Percentiles rank a stretch among this genome's conserved stretches.
These are phyloP conservation scores for Porpolomopsis calyptriformis DNA, from an alignment of 768 basidiomycete genomes.

Conservation along the genomic window DNA sequence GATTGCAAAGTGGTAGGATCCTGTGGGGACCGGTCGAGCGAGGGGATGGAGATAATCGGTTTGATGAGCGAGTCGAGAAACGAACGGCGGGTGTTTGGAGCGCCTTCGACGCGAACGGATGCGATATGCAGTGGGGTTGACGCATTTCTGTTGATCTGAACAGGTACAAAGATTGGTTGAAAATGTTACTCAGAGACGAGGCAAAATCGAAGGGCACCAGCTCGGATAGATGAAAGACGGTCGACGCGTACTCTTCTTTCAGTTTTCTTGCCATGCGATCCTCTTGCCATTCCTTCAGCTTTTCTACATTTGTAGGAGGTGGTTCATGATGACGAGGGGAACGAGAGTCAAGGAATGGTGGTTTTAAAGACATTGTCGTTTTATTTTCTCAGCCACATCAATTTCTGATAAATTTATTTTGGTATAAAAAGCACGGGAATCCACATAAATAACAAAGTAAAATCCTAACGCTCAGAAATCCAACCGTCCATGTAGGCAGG, in stretches of 20 bases:
- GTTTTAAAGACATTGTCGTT: constrained; percentile 22
- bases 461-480: neutral
- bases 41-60: constrained; percentile 36
- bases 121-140: constrained; percentile 57
- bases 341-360: constrained; percentile 46
- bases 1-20: constrained; percentile 40
- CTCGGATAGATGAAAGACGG: constrained; percentile 49
- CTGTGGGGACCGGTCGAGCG: constrained; percentile 10
- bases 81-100: constrained; percentile 57
- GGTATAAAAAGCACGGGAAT: neutral
- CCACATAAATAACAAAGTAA: neutral
- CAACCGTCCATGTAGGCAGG: constrained; percentile 2
- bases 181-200: too few relatives aligned
- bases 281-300: constrained; percentile 60
- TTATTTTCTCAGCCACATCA: too few relatives aligned
- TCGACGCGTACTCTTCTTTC: constrained; percentile 69
- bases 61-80: constrained; percentile 75
- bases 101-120: constrained; percentile 74
- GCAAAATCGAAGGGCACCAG: constrained; percentile 34
- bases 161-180: neutral
- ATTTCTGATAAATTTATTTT: too few relatives aligned
- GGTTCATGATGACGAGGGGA: constrained; percentile 50
- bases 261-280: constrained; percentile 59
- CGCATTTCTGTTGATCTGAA: constrained; percentile 58
- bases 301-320: constrained; percentile 37